Conservation (phyloP, 805 yeast genomes). For the Peterozyma xylosa region DNA sequence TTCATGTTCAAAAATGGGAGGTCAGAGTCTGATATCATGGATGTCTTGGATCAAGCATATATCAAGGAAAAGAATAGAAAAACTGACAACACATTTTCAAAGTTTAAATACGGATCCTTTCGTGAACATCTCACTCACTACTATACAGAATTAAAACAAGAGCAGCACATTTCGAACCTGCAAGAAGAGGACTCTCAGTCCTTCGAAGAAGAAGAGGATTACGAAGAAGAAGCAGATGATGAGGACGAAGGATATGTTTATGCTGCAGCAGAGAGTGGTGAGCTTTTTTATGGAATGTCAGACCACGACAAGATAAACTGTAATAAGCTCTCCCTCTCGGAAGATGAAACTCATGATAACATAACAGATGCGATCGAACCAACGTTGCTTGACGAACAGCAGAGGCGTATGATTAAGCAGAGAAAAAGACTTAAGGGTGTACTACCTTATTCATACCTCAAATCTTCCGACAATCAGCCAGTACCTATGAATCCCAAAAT, state of each 20-base stretch:
- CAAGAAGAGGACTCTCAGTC: conserved; percentile 1
- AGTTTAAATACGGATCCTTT: conserved; percentile 20
- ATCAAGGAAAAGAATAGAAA: conserved; percentile 14
- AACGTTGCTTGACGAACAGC: too few species aligned
- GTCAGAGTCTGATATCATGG: conserved; percentile 19
- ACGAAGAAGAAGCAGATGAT: conserved; percentile 10
- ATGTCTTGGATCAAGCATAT: conserved; percentile 18
- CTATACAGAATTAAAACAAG: conserved; percentile 10
- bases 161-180: conserved; percentile 1
- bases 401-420: not conserved
- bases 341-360: too few species aligned
- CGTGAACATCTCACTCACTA: conserved; percentile 13
- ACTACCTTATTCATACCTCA: conserved; percentile 18
- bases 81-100: conserved; percentile 14
- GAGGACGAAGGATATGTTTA: conserved; percentile 7
- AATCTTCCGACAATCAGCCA: not conserved
- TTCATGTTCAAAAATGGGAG: conserved; percentile 21
- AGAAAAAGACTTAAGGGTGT: conserved; percentile 15
- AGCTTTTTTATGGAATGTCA: not conserved
- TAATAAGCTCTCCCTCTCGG: too few species aligned
- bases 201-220: conserved; percentile 6
- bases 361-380: too few species aligned
- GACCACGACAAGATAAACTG: not conserved
- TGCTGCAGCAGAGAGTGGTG: not conserved
- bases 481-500: not conserved